phyloP scores from a whole-genome alignment of 441 rosid genomes.

The Raphanus hybrid region DNA sequence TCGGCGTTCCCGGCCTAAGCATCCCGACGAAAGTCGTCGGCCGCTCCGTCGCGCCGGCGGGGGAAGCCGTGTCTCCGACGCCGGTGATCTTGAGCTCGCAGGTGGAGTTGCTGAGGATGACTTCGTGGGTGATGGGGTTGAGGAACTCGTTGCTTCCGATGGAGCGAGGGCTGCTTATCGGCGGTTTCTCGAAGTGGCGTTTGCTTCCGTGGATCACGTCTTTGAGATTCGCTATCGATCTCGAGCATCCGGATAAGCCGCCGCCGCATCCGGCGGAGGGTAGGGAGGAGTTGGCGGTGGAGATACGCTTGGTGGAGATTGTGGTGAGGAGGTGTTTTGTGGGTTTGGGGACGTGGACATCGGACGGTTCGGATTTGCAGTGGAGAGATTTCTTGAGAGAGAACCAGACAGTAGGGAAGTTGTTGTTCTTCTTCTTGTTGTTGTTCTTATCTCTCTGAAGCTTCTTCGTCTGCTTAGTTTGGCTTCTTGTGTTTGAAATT shows the following conservation, averaged over 20 bases:
- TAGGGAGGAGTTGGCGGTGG: neutral
- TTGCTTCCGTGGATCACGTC: slow-evolving; percentile 98
- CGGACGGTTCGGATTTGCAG: slow-evolving; percentile 90
- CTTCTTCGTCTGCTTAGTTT: slow-evolving; percentile 22
- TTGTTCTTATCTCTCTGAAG: slow-evolving; percentile 23
- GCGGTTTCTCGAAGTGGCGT: slow-evolving; percentile 82
- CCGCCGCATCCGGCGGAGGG: slow-evolving; percentile 42
- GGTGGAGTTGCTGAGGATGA: slow-evolving; percentile 82
- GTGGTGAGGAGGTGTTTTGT: slow-evolving; percentile 67
- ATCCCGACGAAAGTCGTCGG: slow-evolving; percentile 79
- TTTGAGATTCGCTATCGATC: slow-evolving; percentile 96
- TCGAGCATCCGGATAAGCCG: slow-evolving; percentile 88
- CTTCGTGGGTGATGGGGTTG: slow-evolving; percentile 95
- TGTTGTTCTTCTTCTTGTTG: slow-evolving; percentile 32
- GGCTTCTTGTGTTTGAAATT: slow-evolving; percentile 31
- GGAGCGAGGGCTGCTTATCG: slow-evolving; percentile 95
- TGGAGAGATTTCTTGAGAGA: slow-evolving; percentile 88
- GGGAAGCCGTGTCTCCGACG: slow-evolving; percentile 64
- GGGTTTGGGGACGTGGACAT: slow-evolving; percentile 83
- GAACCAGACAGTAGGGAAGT: slow-evolving; percentile 94
- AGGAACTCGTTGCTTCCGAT: slow-evolving; percentile 98
- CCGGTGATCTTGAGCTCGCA: slow-evolving; percentile 97
- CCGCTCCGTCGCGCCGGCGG: slow-evolving; percentile 34
- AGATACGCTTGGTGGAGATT: slow-evolving; percentile 65
- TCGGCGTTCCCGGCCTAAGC: slow-evolving; percentile 89